Evolutionary conservation across 345 rosid species (phyloP).

Genomic region (Punica granatum): DNA sequence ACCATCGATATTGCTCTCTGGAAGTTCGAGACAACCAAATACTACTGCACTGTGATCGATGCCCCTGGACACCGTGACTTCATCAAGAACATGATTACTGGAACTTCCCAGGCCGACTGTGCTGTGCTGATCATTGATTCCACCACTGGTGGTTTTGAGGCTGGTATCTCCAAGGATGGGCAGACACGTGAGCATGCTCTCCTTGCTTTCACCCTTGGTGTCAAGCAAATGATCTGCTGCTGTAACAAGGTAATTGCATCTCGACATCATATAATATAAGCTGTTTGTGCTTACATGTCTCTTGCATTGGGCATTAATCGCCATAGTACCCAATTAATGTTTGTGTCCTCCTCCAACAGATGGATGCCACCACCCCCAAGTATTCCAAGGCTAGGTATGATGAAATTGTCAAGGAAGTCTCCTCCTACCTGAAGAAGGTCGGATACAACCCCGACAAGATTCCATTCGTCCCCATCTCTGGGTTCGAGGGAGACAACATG

Average conservation of each 20-base stretch:
- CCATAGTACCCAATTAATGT: neutral
- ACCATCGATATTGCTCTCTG: slow-evolving; percentile 87
- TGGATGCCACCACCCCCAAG: slow-evolving; percentile 23
- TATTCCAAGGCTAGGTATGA: slow-evolving; percentile 16
- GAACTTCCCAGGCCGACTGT: slow-evolving; percentile 76
- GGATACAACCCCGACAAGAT: slow-evolving; percentile 18
- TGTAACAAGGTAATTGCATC: slow-evolving; percentile 49
- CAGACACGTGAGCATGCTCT: slow-evolving; percentile 81
- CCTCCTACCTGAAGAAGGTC: slow-evolving; percentile 19
- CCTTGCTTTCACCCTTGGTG: slow-evolving; percentile 91
- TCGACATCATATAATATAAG: slow-evolving; percentile 3
- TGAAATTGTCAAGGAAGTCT: slow-evolving; percentile 14
- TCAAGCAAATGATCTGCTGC: slow-evolving; percentile 82
- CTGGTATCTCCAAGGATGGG: slow-evolving; percentile 78
- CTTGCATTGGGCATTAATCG: neutral
- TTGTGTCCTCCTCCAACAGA: neutral
- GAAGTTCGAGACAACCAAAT: slow-evolving; percentile 87
- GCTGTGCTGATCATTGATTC: slow-evolving; percentile 74
- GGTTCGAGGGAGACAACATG: slow-evolving; percentile 21
- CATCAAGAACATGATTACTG: slow-evolving; percentile 78
- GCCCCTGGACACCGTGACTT: slow-evolving; percentile 89
- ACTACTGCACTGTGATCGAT: slow-evolving; percentile 88
- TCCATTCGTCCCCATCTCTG: slow-evolving; percentile 19
- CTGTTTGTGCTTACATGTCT: neutral
- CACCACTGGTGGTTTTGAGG: slow-evolving; percentile 79